A percentile compares a stretch with the other conserved stretches of the same genome.
Evolutionary conservation across 805 yeast genomes (phyloP).

Genomic region (Cyberlindnera misumaiensis): DNA sequence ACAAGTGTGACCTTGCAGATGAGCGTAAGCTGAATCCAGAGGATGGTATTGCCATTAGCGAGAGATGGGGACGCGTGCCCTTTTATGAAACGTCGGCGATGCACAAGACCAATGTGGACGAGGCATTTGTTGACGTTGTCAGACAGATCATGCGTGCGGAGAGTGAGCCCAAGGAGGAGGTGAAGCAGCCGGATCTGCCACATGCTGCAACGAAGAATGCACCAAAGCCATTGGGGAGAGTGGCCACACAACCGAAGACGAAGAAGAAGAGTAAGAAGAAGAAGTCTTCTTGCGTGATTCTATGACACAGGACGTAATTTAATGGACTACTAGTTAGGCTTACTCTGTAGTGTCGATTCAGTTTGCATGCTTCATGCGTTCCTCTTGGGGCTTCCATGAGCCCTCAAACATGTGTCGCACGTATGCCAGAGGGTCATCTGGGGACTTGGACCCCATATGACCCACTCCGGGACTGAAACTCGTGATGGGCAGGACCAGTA

Average conservation of each 20-base stretch:
- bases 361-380: constrained; percentile 7
- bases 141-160: constrained; percentile 84
- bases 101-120: constrained; percentile 82
- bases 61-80: constrained; percentile 80
- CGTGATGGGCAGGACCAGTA: constrained; percentile 65
- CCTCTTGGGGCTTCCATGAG: constrained; percentile 43
- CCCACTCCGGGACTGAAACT: constrained; percentile 63
- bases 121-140: constrained; percentile 82
- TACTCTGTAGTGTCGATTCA: no score
- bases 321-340: no score
- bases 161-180: constrained; percentile 6
- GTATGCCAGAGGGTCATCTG: constrained; percentile 43
- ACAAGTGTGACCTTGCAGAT: constrained; percentile 76
- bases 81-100: constrained; percentile 94
- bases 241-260: not conserved
- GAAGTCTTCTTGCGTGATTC: constrained; percentile 21
- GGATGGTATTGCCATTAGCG: constrained; percentile 77
- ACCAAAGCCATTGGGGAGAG: constrained; percentile 15
- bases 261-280: constrained; percentile 21
- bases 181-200: not conserved
- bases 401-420: constrained; percentile 62
- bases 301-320: constrained; percentile 5
- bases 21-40: constrained; percentile 73
- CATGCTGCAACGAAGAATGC: constrained; percentile 2
- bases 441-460: constrained; percentile 54